Conservation (phyloP, 192 early-diverging fungal species). For the Linderina pennispora region DNA sequence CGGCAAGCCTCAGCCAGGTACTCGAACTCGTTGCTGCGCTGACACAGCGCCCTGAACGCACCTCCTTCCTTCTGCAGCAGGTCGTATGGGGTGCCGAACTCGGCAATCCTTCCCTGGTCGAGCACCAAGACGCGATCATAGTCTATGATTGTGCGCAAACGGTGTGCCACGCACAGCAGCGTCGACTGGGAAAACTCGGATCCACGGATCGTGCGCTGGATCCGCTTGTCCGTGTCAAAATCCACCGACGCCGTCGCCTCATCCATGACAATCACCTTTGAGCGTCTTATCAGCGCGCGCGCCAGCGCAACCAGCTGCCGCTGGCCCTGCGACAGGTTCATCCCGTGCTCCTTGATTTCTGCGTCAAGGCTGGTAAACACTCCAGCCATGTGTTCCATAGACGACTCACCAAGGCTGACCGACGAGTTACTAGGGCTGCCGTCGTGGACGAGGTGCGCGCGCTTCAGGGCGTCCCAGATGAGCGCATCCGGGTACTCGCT, state of each 20-base stretch:
- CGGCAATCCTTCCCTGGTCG: conserved; percentile 68
- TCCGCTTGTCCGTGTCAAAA: conserved; percentile 74
- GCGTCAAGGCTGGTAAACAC: conserved; percentile 59
- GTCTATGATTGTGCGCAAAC: conserved; percentile 74
- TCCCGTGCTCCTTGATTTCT: conserved; percentile 75
- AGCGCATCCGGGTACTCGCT: conserved; percentile 66
- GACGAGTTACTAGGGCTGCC: conserved; percentile 1
- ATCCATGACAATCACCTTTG: conserved; percentile 69
- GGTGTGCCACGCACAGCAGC: conserved; percentile 84
- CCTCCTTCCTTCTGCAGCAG: conserved; percentile 54
- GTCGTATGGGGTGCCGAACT: conserved; percentile 71
- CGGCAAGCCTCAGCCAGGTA: conserved; percentile 1
- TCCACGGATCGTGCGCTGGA: conserved; percentile 79
- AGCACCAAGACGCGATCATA: conserved; percentile 83
- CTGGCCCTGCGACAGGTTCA: conserved; percentile 75
- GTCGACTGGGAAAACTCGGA: conserved; percentile 68
- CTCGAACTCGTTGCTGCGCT: conserved; percentile 70
- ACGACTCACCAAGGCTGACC: background rate
- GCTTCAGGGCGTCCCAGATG: conserved; percentile 70
- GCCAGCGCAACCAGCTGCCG: conserved; percentile 75
- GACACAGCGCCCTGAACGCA: conserved; percentile 72
- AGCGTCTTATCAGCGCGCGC: conserved; percentile 64
- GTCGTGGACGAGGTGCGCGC: conserved; percentile 63
- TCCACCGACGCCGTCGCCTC: conserved; percentile 89
- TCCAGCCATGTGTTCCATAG: conserved; percentile 7